A percentile compares a stretch with the other conserved stretches of the same genome.
phyloP scores from a whole-genome alignment of 2,329 filamentous ascomycete species.

The Diplocarpon mali region DNA sequence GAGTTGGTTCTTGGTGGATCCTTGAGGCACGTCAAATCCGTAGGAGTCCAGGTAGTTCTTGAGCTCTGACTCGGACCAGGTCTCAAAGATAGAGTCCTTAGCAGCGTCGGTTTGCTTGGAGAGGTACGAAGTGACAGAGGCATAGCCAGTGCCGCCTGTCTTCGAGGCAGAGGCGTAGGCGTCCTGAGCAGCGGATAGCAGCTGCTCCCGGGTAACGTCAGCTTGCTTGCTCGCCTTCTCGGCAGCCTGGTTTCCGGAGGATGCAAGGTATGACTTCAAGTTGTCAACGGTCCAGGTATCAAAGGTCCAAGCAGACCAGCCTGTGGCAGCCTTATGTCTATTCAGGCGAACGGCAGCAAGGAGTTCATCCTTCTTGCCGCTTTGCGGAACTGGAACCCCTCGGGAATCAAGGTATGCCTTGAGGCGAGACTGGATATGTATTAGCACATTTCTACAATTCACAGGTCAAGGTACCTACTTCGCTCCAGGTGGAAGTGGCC shows the following conservation, averaged over 20 bases:
- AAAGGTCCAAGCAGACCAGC: conserved; percentile 66
- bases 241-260: conserved; percentile 42
- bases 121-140: conserved; percentile 62
- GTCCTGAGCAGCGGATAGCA: conserved; percentile 52
- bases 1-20: conserved; percentile 45
- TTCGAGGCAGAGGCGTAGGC: conserved; percentile 49
- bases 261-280: conserved; percentile 46
- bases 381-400: conserved; percentile 63
- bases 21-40: conserved; percentile 39
- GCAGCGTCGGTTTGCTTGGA: conserved; percentile 51
- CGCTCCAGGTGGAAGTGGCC: conserved; percentile 55
- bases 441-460: conserved; percentile 3
- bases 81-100: conserved; percentile 58
- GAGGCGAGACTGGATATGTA: conserved; percentile 38
- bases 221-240: conserved; percentile 51
- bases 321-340: conserved; percentile 56
- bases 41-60: conserved; percentile 75
- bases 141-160: conserved; percentile 45
- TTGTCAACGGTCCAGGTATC: conserved; percentile 66
- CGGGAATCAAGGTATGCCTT: conserved; percentile 72
- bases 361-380: conserved; percentile 60
- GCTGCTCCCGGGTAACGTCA: conserved; percentile 59
- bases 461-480: conserved; percentile 32
- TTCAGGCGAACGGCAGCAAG: conserved; percentile 64
- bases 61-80: conserved; percentile 57